Conservation (phyloP, 1,284 basidiomycete genomes). For the Papiliotrema fonsecae region DNA sequence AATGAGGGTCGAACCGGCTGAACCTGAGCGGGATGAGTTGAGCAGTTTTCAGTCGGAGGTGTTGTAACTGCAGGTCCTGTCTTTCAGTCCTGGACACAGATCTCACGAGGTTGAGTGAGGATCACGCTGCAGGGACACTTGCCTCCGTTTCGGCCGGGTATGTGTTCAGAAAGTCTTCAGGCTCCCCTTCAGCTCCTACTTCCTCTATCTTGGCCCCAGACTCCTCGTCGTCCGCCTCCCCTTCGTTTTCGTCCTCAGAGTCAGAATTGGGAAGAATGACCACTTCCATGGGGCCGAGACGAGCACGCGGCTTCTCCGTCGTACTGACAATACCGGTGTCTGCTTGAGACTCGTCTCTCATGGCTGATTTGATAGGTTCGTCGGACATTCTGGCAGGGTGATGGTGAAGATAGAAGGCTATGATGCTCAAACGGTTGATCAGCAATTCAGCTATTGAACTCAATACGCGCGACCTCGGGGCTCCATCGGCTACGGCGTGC, state of each 20-base stretch:
- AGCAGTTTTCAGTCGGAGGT: constrained; percentile 63
- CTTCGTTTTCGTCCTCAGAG: constrained; percentile 22
- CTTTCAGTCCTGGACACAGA: neutral
- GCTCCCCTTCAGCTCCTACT: constrained; percentile 23
- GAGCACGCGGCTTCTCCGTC: constrained; percentile 33
- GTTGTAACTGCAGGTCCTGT: constrained; percentile 85
- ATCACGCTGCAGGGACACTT: no score
- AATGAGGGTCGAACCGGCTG: constrained; percentile 62
- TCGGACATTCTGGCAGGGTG: no score
- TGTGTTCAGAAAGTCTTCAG: constrained; percentile 52
- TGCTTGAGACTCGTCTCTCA: neutral
- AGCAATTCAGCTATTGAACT: no score
- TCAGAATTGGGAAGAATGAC: constrained; percentile 32
- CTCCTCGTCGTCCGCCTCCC: constrained; percentile 17
- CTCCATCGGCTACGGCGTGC: no score
- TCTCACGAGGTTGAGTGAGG: constrained; percentile 8
- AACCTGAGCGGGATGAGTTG: constrained; percentile 58
- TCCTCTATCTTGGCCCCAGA: constrained; percentile 17
- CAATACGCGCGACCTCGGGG: no score
- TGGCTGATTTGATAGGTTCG: neutral
- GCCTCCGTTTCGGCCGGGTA: constrained; percentile 65
- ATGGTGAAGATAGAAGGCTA: no score
- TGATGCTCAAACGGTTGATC: no score
- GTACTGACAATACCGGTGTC: no score
- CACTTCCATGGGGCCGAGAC: constrained; percentile 34